These are phyloP conservation scores for Canavalia ensiformis DNA, from an alignment of 306 rosid species.

Conservation along the genomic window DNA sequence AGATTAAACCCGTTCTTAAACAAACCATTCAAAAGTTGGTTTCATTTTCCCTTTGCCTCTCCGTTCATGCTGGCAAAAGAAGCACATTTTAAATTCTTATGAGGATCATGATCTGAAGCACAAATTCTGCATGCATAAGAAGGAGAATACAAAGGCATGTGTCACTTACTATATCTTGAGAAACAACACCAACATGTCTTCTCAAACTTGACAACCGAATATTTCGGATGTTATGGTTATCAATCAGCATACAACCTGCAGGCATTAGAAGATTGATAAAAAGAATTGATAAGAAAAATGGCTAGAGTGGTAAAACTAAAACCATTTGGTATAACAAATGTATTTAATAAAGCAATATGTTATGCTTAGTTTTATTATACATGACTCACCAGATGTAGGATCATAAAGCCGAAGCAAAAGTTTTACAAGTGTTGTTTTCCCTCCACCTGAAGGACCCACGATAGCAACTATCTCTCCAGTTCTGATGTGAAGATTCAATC, in stretches of 20 bases:
- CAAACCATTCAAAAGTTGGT: background rate
- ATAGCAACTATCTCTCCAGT: slow-evolving; percentile 94
- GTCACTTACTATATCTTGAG: slow-evolving; percentile 85
- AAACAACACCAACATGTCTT: slow-evolving; percentile 80
- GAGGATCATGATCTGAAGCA: slow-evolving; percentile 19
- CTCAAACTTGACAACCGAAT: slow-evolving; percentile 74
- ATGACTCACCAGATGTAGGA: slow-evolving; percentile 74
- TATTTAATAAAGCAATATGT: slow-evolving; percentile 15
- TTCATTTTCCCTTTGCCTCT: background rate
- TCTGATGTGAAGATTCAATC: slow-evolving; percentile 73
- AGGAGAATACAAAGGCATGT: slow-evolving; percentile 25
- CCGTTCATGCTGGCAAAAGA: slow-evolving; percentile 24
- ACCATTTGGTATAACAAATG: slow-evolving; percentile 6
- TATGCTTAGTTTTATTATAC: slow-evolving; percentile 26
- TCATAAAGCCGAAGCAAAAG: slow-evolving; percentile 91
- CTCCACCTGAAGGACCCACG: slow-evolving; percentile 96
- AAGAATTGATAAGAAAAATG: background rate
- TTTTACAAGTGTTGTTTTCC: slow-evolving; percentile 87
- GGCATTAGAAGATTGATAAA: slow-evolving; percentile 42
- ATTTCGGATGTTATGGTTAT: slow-evolving; percentile 65
- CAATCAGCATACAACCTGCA: slow-evolving; percentile 75
- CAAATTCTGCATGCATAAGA: slow-evolving; percentile 12
- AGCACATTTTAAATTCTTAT: slow-evolving; percentile 11
- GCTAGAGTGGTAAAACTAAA: slow-evolving; percentile 28
- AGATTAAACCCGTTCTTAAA: background rate